Conservation (phyloP, 805 yeast species). For the Hemisphaericaspora nanyangensis region DNA sequence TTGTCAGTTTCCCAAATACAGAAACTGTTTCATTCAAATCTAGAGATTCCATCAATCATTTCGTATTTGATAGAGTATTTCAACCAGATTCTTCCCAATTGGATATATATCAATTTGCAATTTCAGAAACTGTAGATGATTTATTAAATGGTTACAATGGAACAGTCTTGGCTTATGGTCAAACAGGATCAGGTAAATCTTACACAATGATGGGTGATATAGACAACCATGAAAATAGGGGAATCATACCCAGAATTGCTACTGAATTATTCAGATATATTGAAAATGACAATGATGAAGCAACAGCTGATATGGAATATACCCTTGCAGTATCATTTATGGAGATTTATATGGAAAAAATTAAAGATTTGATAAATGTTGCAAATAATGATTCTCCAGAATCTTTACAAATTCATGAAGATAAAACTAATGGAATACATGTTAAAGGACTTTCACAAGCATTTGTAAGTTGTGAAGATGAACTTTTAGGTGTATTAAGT, state of each 20-base stretch:
- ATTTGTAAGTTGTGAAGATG: conserved; percentile 55
- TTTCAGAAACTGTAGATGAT: conserved; percentile 62
- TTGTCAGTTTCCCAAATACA: conserved; percentile 19
- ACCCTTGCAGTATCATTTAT: conserved; percentile 67
- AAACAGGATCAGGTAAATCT: conserved; percentile 74
- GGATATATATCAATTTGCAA: conserved; percentile 56
- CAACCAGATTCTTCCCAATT: conserved; percentile 47
- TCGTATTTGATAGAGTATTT: conserved; percentile 67
- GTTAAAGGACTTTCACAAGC: conserved; percentile 67
- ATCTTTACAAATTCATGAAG: conserved; percentile 58
- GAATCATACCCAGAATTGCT: conserved; percentile 71
- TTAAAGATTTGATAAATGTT: conserved; percentile 59
- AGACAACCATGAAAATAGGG: conserved; percentile 35
- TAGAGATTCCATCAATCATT: conserved; percentile 28
- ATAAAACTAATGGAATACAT: conserved; percentile 58
- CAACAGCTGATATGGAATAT: conserved; percentile 61
- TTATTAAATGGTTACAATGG: conserved; percentile 74
- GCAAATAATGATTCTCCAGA: conserved; percentile 5
- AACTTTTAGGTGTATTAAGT: conserved; percentile 54
- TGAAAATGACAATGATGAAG: conserved; percentile 28
- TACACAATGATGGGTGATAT: conserved; percentile 68
- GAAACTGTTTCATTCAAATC: conserved; percentile 25
- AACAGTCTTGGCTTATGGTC: conserved; percentile 75
- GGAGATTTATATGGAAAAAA: conserved; percentile 79
- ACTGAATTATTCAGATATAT: conserved; percentile 51